Base-by-base conservation (phyloP, 2,329 filamentous ascomycete genomes). In the Colletotrichum euphorbiae region DNA sequence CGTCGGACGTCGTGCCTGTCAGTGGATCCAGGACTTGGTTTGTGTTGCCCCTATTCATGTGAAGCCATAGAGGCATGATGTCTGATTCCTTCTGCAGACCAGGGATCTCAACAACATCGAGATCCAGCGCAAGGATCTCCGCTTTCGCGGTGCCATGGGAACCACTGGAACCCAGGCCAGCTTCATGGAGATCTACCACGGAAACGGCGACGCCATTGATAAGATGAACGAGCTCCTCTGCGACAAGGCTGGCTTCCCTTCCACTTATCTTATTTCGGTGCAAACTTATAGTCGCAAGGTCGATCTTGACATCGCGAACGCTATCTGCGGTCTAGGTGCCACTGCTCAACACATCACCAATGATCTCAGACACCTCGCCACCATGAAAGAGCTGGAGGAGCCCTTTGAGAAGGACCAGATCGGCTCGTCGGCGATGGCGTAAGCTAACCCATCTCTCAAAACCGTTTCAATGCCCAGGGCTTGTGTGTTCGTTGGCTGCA, bases 351-450 rank as follows among this genome's bases (percentile, higher is more conserved):
- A 90, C 68, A 94, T 97, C 69, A 87, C 88, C 55, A 85, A 86
- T 52, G 92, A 95, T 74, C 91, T 96, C 72, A 85, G 92, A 55
- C 90, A 93, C 75, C 82, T 95, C 54, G 90, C 91, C 6, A 84
- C 86, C 74, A 86, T 89, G 80, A 97, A 97, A 84, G 93, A 97
- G 79, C 83, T 96, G 67, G 94, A 97, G 76, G 92, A 94, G 82
- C 93, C 92, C 0, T 93, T 93, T 15, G 54, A 94, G 81, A 89
- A 89, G 74, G 87, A 89, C 72, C 93, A 97, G 80, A 93, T 94
- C 72, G 92, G 62, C 38, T 46, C 33, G 6, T 58, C 33, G 4
- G 65, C 67, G 24, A 66, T 69, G 77, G 79, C 81, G 51, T 54
- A 51, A 51, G 48, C 17, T 11, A 9, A 5, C 9, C 48, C 5